Evolutionary conservation across 352 stramenopile species (phyloP).

Genomic region (Plasmopara halstedii): DNA sequence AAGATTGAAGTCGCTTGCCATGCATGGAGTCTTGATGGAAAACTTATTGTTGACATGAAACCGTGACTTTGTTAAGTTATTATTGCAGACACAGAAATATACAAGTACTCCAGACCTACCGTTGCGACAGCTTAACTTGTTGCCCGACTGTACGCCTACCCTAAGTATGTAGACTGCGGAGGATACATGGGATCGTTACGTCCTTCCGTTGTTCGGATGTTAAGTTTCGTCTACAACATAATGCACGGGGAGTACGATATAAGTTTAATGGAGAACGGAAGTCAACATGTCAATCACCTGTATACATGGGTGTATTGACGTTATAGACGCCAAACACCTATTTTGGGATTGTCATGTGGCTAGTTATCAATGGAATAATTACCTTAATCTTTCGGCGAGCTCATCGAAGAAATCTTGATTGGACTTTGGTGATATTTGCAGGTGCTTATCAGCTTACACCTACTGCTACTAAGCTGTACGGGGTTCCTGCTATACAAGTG

Average conservation of each 20-base stretch:
- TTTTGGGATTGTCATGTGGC: slow-evolving; percentile 9
- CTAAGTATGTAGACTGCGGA: not conserved
- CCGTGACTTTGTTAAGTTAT: not conserved
- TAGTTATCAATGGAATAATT: not conserved
- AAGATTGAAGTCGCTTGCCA: too few species aligned
- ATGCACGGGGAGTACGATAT: not conserved
- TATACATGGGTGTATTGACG: not conserved
- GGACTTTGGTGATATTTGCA: too few species aligned
- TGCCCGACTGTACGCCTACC: not conserved
- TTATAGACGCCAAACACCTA: slow-evolving; percentile 1
- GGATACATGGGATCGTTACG: not conserved
- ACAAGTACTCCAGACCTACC: too few species aligned
- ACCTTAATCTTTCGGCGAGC: not conserved
- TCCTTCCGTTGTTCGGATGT: not conserved
- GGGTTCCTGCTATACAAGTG: too few species aligned
- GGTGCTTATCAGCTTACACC: too few species aligned
- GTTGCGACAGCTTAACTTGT: not conserved
- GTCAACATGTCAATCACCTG: not conserved
- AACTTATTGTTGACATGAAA: slow-evolving; percentile 1
- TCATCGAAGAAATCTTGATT: not conserved
- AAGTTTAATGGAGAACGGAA: slow-evolving; percentile 1
- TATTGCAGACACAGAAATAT: not conserved
- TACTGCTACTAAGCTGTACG: too few species aligned
- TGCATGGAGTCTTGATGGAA: not conserved
- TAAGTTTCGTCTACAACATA: slow-evolving; percentile 1